Conservation (phyloP, 1,284 basidiomycete species). For the Sparassis latifolia region DNA sequence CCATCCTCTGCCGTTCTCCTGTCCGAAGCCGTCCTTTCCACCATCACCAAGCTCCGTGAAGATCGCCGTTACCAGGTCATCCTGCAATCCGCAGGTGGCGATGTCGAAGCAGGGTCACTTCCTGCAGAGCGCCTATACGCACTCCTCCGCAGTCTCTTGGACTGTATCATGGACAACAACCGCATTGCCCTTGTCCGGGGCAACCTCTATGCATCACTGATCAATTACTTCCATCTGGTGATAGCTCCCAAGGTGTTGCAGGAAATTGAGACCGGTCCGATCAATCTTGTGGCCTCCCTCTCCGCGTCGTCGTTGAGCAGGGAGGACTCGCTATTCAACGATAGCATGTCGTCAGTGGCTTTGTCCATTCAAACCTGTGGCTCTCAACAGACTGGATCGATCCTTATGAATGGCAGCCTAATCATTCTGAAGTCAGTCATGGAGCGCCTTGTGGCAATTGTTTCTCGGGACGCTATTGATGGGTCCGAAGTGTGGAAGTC, state of each 20-base stretch:
- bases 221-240: constrained; percentile 82
- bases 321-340: constrained; percentile 33
- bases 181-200: constrained; percentile 90
- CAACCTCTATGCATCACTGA: constrained; percentile 88
- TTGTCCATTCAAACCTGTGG: constrained; percentile 21
- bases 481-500: constrained; percentile 97
- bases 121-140: constrained; percentile 77
- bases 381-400: constrained; percentile 23
- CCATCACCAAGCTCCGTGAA: constrained; percentile 80
- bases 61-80: constrained; percentile 64
- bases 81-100: constrained; percentile 57
- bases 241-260: constrained; percentile 30
- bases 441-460: constrained; percentile 72
- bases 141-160: constrained; percentile 73
- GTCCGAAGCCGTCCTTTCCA: constrained; percentile 75
- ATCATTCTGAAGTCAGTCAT: constrained; percentile 55
- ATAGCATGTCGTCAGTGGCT: constrained; percentile 26
- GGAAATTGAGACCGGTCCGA: constrained; percentile 7
- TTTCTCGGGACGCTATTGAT: constrained; percentile 89
- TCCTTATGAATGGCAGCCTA: constrained; percentile 59
- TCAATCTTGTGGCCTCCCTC: no score
- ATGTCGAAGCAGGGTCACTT: constrained; percentile 50
- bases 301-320: constrained; percentile 28
- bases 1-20: constrained; percentile 75
- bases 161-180: constrained; percentile 73